Base-by-base conservation (phyloP, 2,329 filamentous ascomycete species). In the Purpureocillium takamizusanense region DNA sequence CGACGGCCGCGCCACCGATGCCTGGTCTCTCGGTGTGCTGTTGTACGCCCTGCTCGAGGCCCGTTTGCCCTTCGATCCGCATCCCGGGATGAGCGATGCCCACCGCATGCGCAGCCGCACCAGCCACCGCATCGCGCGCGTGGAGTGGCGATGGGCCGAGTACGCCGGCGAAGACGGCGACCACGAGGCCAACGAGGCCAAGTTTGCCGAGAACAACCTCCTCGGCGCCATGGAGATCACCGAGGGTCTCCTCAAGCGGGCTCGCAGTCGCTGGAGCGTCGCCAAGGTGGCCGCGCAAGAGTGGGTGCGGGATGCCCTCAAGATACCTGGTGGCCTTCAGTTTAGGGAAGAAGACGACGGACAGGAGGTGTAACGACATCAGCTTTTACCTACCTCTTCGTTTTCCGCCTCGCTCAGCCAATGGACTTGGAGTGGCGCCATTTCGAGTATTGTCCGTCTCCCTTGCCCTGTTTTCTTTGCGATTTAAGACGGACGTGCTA, bases 91-190 rank as follows among this genome's bases (percentile, higher is more conserved):
- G 50, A 83, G 79, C 35, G 86, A 88, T 51, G 78, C 78, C 18
- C 75, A 82, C 46, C 78, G 83, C 49, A 82, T 86, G 74, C 71
- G 83, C 51, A 89, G 84, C 49, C 73, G 86, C 39, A 90, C 86
- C 0, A 90, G 84, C 37, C 92, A 98, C 57, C 81, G 89, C n/a
- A 97, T 98, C 44, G 92, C 92, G 2, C 74, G 92, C 28, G 86
- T 89, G 36, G 92, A 98, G 56, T 98, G 92, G 92, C 79, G 83
- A 35, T 98, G 92, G 92, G 80, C 87, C 44, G 78, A 84, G 43
- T 95, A 83, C 55, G 87, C 81, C 2, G 82, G 88, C 41, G 78
- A 83, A 10, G 85, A 94, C 39, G 88, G 87, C 28, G 87, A 95
- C 39, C 92, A 94, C 70, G 87, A 95, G 35, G 71, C 70, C 3